Conservation (phyloP, 2,329 filamentous ascomycete genomes). For the Samsoniella hepiali region DNA sequence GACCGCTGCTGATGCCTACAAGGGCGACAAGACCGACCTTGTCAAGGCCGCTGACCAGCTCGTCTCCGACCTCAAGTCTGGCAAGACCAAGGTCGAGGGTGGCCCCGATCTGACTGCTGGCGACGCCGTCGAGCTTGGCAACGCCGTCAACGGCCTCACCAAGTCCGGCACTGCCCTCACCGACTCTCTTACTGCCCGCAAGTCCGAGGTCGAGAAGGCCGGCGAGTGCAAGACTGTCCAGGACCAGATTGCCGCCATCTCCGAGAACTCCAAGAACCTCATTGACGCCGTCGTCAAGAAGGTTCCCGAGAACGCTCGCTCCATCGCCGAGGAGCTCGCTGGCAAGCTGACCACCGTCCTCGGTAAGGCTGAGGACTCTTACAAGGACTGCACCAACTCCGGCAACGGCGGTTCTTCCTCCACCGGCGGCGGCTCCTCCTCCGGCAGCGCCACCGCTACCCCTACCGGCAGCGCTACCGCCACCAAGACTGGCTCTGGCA, state of each 20-base stretch:
- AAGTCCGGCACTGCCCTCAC: constrained; percentile 34
- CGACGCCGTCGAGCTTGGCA: constrained; percentile 6
- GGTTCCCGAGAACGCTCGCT: constrained; percentile 26
- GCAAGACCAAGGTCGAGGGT: constrained; percentile 11
- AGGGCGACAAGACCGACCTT: constrained; percentile 17
- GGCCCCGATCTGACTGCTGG: constrained; percentile 1
- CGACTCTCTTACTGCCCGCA: constrained; percentile 27
- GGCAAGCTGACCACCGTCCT: constrained; percentile 23
- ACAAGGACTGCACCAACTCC: constrained; percentile 18
- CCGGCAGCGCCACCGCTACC: constrained; percentile 1
- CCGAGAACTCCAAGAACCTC: constrained; percentile 23
- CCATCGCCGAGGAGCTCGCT: constrained; percentile 25
- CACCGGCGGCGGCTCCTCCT: background rate
- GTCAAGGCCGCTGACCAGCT: constrained; percentile 18
- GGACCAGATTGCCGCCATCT: constrained; percentile 24
- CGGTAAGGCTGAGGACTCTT: background rate
- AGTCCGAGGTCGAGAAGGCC: constrained; percentile 27
- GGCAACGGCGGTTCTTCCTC: constrained; percentile 4
- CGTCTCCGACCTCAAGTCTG: constrained; percentile 17
- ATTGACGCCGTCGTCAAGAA: constrained; percentile 28
- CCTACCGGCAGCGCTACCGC: constrained; percentile 11
- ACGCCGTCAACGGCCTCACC: constrained; percentile 7
- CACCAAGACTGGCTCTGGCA: constrained; percentile 10
- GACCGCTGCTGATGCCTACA: constrained; percentile 16
- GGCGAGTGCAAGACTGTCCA: constrained; percentile 27